Evolutionary conservation across 495 filamentous ascomycete genomes (phyloP).

Genomic region (Podospora tetraspora): DNA sequence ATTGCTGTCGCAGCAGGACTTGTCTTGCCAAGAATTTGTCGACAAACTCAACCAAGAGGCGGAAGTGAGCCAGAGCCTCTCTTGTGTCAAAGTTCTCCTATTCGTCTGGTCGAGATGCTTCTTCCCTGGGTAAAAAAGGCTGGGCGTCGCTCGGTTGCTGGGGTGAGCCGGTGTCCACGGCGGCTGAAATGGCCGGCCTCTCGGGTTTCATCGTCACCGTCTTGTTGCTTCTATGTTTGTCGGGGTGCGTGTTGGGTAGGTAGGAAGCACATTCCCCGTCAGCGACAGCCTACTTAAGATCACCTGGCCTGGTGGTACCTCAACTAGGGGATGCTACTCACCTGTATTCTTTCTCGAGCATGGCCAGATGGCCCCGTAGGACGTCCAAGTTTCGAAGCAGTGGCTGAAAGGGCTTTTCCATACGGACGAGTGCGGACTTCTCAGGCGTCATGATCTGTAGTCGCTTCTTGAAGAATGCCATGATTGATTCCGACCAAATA

Average conservation of each 20-base stretch:
- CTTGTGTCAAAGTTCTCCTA: not conserved
- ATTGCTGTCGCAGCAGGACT: conserved; percentile 1
- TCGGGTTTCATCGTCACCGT: no score
- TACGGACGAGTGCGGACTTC: not conserved
- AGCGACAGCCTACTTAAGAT: no score
- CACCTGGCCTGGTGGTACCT: no score
- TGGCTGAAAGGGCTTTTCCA: conserved; percentile 8
- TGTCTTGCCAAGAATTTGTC: conserved; percentile 16
- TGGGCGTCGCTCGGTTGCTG: no score
- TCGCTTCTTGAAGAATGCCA: not conserved
- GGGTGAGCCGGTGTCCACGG: no score
- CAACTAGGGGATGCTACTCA: no score
- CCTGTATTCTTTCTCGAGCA: not conserved
- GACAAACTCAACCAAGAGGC: conserved; percentile 8
- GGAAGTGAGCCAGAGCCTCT: conserved; percentile 19
- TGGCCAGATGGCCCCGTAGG: not conserved
- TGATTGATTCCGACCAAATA: conserved; percentile 4
- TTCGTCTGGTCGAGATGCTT: no score
- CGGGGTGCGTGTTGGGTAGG: no score
- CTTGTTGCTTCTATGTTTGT: no score
- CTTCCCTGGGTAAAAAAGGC: no score
- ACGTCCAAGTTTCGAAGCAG: not conserved
- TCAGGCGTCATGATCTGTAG: not conserved
- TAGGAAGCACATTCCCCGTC: no score
- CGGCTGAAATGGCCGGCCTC: no score